These are phyloP conservation scores for Lactarius hatsudake DNA, from an alignment of 768 basidiomycete genomes.

Conservation along the genomic window DNA sequence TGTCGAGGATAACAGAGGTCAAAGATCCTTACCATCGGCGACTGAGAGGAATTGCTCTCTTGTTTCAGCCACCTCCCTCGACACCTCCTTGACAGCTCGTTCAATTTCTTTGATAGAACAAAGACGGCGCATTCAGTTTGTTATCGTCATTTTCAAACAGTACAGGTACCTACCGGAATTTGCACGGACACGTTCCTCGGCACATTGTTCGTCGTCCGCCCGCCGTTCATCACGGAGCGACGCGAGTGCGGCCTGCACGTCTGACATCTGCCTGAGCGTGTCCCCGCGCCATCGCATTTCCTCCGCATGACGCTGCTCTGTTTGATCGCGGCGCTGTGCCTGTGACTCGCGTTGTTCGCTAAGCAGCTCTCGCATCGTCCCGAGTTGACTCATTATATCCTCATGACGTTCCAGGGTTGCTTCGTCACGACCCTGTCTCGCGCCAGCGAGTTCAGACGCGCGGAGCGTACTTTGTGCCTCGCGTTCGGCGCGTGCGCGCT, in stretches of 20 bases:
- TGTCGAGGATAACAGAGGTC: background rate
- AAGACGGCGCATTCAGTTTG: background rate
- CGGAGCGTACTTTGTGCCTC: constrained; percentile 14
- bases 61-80: constrained; percentile 8
- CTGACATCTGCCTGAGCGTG: constrained; percentile 15
- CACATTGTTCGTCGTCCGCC: constrained; percentile 14
- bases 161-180: constrained; percentile 16
- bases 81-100: constrained; percentile 7
- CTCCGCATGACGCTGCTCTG: constrained; percentile 15
- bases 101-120: constrained; percentile 1
- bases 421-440: constrained; percentile 5
- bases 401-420: constrained; percentile 17
- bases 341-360: constrained; percentile 8
- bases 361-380: constrained; percentile 10
- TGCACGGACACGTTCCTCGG: constrained; percentile 3
- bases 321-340: constrained; percentile 9
- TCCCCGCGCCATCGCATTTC: constrained; percentile 3
- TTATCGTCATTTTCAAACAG: background rate
- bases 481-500: constrained; percentile 16
- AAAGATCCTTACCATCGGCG: constrained; percentile 13
- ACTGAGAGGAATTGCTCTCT: constrained; percentile 10
- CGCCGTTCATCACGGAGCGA: constrained; percentile 13
- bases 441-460: background rate
- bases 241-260: constrained; percentile 12
- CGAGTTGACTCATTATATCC: constrained; percentile 22